Evolutionary conservation across 768 basidiomycete genomes (phyloP).

Genomic region (Strobilomyces confusus): DNA sequence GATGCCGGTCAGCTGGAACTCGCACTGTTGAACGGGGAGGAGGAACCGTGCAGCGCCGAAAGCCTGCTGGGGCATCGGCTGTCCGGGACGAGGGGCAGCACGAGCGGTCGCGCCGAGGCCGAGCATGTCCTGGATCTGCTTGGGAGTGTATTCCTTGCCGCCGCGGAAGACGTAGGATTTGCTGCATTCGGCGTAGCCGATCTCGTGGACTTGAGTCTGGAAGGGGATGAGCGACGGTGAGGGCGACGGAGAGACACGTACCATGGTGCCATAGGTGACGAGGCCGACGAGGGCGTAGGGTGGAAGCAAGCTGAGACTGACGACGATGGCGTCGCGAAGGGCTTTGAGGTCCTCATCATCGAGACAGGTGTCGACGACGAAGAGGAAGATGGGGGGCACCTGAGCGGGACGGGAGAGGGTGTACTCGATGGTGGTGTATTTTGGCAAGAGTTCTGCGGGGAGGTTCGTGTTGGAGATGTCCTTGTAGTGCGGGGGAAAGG

Average conservation of each 20-base stretch:
- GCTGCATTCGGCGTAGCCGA: constrained; percentile 92
- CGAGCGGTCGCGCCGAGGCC: constrained; percentile 70
- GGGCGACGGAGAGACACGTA: constrained; percentile 31
- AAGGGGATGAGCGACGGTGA: background rate
- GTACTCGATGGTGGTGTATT: constrained; percentile 99
- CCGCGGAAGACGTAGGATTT: constrained; percentile 99
- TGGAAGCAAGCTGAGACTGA: constrained; percentile 89
- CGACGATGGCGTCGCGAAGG: constrained; percentile 89
- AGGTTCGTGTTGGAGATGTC: constrained; percentile 97
- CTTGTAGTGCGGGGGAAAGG: constrained; percentile 98
- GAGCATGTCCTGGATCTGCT: constrained; percentile 99
- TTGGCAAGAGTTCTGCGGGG: constrained; percentile 92
- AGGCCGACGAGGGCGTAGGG: constrained; percentile 93
- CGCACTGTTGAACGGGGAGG: constrained; percentile 86
- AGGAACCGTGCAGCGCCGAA: constrained; percentile 90
- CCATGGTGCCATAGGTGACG: constrained; percentile 98
- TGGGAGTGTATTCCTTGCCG: constrained; percentile 91
- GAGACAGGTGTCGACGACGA: constrained; percentile 95
- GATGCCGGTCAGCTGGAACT: constrained; percentile 93
- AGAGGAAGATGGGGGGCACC: constrained; percentile 94
- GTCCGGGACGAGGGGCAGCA: constrained; percentile 82
- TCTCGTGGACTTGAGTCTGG: constrained; percentile 97
- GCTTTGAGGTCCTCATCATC: constrained; percentile 96
- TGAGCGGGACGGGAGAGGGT: constrained; percentile 90
- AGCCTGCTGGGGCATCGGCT: constrained; percentile 73